These are phyloP conservation scores for Ophioceras dolichostomum DNA, from an alignment of 2,329 filamentous ascomycete species.

Conservation along the genomic window DNA sequence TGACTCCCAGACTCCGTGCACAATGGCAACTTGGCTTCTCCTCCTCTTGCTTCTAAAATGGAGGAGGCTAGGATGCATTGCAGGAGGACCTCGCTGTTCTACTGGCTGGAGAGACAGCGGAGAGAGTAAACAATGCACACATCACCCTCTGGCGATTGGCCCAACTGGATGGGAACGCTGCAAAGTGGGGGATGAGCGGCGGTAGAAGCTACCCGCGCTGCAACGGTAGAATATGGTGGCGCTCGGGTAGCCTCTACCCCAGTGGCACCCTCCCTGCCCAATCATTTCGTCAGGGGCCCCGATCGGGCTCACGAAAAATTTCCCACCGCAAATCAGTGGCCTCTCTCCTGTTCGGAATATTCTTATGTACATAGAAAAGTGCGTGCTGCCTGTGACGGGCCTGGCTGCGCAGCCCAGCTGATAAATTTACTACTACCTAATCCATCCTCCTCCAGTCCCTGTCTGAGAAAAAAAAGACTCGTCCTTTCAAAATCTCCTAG, in stretches of 20 bases:
- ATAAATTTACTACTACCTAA: conserved; percentile 1
- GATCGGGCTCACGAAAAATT: not conserved
- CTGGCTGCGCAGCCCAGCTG: not conserved
- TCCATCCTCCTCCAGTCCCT: not conserved
- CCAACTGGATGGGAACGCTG: not conserved
- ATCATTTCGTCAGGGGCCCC: not conserved
- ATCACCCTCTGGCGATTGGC: conserved; percentile 2
- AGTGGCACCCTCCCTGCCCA: too few species aligned
- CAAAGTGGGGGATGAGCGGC: conserved; percentile 1
- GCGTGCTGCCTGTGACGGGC: conserved; percentile 1
- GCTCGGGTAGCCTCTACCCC: conserved; percentile 6
- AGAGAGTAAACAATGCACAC: conserved; percentile 5
- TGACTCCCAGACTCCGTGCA: too few species aligned
- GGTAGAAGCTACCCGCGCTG: conserved; percentile 6
- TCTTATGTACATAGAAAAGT: not conserved
- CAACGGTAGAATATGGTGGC: not conserved
- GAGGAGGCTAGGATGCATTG: conserved; percentile 4
- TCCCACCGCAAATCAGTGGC: not conserved
- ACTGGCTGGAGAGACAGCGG: not conserved
- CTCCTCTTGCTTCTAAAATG: too few species aligned
- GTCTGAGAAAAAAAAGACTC: too few species aligned
- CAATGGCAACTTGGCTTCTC: too few species aligned
- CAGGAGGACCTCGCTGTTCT: not conserved
- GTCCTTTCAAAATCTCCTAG: too few species aligned
- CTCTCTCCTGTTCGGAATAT: not conserved